These are phyloP conservation scores for Prunus dulcis DNA, from an alignment of 306 rosid species.

Conservation along the genomic window DNA sequence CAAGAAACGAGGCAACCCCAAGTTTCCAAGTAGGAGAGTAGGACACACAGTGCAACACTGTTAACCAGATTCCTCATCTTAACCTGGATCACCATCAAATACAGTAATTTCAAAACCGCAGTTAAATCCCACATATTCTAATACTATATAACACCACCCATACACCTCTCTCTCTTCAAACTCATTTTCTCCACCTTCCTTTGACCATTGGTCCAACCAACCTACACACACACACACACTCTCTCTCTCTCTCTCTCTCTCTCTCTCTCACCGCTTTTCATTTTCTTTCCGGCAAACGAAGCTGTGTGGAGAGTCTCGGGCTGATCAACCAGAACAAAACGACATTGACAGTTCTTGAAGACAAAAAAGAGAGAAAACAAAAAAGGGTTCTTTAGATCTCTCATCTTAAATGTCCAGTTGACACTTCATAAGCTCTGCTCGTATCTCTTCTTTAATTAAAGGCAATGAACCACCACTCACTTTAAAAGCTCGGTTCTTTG, in stretches of 20 bases:
- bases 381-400: slow-evolving; percentile 30
- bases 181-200: slow-evolving; percentile 31
- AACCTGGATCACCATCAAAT: neutral
- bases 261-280: slow-evolving; percentile 11
- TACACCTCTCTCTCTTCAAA: slow-evolving; percentile 32
- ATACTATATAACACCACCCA: slow-evolving; percentile 37
- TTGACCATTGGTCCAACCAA: slow-evolving; percentile 57
- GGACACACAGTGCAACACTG: slow-evolving; percentile 9
- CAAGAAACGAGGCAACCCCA: slow-evolving; percentile 6
- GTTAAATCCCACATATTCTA: slow-evolving; percentile 8
- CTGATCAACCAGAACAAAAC: slow-evolving; percentile 24
- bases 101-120: slow-evolving; percentile 20
- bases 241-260: slow-evolving; percentile 11
- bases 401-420: slow-evolving; percentile 35
- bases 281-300: slow-evolving; percentile 19
- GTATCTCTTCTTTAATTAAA: slow-evolving; percentile 10
- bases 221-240: slow-evolving; percentile 9
- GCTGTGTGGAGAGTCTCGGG: slow-evolving; percentile 8
- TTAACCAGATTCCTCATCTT: slow-evolving; percentile 26
- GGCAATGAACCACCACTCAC: slow-evolving; percentile 30
- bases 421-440: neutral
- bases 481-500: slow-evolving; percentile 9
- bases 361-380: slow-evolving; percentile 28
- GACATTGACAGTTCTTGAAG: slow-evolving; percentile 50
- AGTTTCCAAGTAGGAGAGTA: neutral